Evolutionary conservation across 768 basidiomycete species (phyloP), one percentile per base, ranked within the genome.

Genomic region (Pleurotus giganteus): DNA sequence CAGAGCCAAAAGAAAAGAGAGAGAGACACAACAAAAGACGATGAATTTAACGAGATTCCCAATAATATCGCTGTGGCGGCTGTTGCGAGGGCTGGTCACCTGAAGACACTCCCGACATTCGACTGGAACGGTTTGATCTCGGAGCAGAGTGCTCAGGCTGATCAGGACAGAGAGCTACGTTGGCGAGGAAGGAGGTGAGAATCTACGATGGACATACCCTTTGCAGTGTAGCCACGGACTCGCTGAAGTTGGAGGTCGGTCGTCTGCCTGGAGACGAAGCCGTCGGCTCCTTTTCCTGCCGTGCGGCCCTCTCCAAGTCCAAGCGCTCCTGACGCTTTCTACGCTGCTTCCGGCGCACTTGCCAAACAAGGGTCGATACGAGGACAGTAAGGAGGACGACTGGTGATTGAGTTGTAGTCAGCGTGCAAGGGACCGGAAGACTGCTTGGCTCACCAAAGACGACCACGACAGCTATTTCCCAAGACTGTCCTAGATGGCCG

Each of bases 391-490:
- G 39, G 12, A 66, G 51, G 17, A 60, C 44, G n/a, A 65, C 65
- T 67, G 23, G 17, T 19, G 3, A 13, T 19, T 15, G 17, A 11
- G 34, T 31, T 12, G 21, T n/a, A 28, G 15, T 11, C 15, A 11
- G 12, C 15, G 46, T 24, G 32, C 17, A 28, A 29, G 34, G 21
- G 24, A 28, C n/a, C 15, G 36, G 24, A 19, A 31, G 28, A 15
- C 6, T 28, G 24, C 7, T 12, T 28, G 39, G 57, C 64, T 19
- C 42, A 69, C 68, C 57, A 19, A 65, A 52, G 11, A 61, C 55
- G 6, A 62, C 60, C 3, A 61, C 62, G 4, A 70, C 63, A 19
- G 62, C 69, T 19, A 65, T 63, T 29, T 67, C 66, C 69, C 69
- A 70, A 4, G 61, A 54, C 15, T 57, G 50, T n/a, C 57, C 60